Evolutionary conservation across 768 basidiomycete species (phyloP).

Genomic region (Tricholoma sp.): DNA sequence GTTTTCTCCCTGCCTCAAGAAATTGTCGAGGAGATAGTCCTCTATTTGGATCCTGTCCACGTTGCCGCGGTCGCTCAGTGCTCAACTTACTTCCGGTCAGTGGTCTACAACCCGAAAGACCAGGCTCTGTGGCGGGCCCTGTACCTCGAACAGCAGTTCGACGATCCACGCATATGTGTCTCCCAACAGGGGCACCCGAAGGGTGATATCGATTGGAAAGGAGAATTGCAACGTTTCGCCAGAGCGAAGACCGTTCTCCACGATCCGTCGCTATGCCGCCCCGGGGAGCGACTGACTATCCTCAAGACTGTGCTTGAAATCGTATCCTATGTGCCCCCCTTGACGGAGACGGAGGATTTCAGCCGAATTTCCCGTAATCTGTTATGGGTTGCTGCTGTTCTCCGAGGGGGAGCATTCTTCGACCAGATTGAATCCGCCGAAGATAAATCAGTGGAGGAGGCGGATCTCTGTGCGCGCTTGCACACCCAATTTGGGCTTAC

Average conservation of each 20-base stretch:
- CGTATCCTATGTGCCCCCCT: constrained; percentile 36
- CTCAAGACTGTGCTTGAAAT: constrained; percentile 50
- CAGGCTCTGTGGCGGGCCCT: constrained; percentile 58
- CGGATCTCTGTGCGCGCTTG: constrained; percentile 43
- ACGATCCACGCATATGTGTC: constrained; percentile 54
- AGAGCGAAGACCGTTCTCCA: constrained; percentile 46
- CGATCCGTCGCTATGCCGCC: constrained; percentile 27
- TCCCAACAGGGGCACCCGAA: constrained; percentile 29
- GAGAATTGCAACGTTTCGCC: constrained; percentile 48
- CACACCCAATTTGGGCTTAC: constrained; percentile 58
- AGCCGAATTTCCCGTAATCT: constrained; percentile 44
- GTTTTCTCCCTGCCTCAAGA: constrained; percentile 50
- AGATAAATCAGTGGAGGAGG: constrained; percentile 27
- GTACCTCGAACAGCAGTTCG: constrained; percentile 58
- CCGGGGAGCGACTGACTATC: constrained; percentile 37
- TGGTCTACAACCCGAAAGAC: constrained; percentile 43
- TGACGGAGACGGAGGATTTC: constrained; percentile 16
- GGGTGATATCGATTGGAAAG: constrained; percentile 45
- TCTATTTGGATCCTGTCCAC: constrained; percentile 55
- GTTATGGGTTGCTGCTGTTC: constrained; percentile 41
- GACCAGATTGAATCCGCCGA: constrained; percentile 25
- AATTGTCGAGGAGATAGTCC: constrained; percentile 52
- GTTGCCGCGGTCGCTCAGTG: constrained; percentile 50
- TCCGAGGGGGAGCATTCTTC: constrained; percentile 41
- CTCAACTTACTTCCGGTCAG: constrained; percentile 33